phyloP scores from a whole-genome alignment of 169 alveolate genomes.

The Plasmodium reichenowi region DNA sequence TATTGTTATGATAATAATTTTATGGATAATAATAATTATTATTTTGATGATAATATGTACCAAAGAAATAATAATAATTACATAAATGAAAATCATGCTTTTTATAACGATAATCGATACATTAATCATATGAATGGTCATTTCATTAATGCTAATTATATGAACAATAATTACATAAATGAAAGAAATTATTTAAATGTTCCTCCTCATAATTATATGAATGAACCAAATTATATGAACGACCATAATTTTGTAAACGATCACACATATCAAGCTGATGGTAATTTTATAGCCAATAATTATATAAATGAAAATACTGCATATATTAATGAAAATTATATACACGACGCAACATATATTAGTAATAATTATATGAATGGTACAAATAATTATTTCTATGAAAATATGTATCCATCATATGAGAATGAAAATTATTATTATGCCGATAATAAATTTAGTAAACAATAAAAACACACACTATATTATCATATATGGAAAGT shows the following conservation, averaged over 20 bases:
- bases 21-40: slow-evolving; percentile 14
- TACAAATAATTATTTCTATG: slow-evolving; percentile 47
- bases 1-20: slow-evolving; percentile 28
- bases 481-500: neutral
- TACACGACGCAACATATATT: slow-evolving; percentile 8
- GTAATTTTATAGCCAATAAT: slow-evolving; percentile 9
- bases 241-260: slow-evolving; percentile 14
- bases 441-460: slow-evolving; percentile 20
- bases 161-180: slow-evolving; percentile 35
- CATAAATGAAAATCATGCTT: slow-evolving; percentile 29
- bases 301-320: slow-evolving; percentile 6
- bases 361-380: slow-evolving; percentile 49
- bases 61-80: slow-evolving; percentile 28
- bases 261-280: slow-evolving; percentile 2
- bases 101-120: slow-evolving; percentile 36
- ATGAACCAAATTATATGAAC: slow-evolving; percentile 32
- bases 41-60: slow-evolving; percentile 16
- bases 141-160: slow-evolving; percentile 15
- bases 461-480: neutral
- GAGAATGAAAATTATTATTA: slow-evolving; percentile 39
- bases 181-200: slow-evolving; percentile 13
- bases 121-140: slow-evolving; percentile 29
- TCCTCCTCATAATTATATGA: slow-evolving; percentile 6
- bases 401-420: slow-evolving; percentile 17
- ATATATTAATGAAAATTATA: slow-evolving; percentile 9